Percentiles rank a stretch among this genome's conserved stretches.
Conservation (phyloP, 2,329 filamentous ascomycete genomes). For the Leptoxyphium fumago region DNA sequence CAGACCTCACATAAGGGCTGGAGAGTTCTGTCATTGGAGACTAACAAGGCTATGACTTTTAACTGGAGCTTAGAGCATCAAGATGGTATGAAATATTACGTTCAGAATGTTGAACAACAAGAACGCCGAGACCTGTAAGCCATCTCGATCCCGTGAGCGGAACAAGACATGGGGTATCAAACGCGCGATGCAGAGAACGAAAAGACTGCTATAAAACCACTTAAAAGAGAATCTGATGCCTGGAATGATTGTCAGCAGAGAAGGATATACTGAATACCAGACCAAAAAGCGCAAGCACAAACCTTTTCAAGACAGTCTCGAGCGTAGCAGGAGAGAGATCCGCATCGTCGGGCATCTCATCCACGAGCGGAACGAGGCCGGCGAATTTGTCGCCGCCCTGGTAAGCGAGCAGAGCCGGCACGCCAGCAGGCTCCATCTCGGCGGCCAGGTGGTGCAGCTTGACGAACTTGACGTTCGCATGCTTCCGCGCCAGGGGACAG, state of each 20-base stretch:
- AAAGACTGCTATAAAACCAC: background rate
- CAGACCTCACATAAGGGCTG: too few species aligned
- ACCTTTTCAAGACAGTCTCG: slow-evolving; percentile 43
- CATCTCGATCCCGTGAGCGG: background rate
- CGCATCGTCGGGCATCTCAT: slow-evolving; percentile 58
- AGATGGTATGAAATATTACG: too few species aligned
- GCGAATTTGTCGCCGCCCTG: slow-evolving; percentile 80
- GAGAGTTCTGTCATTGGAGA: too few species aligned
- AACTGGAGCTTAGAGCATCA: too few species aligned
- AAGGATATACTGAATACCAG: too few species aligned
- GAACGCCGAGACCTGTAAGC: too few species aligned
- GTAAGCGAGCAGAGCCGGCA: slow-evolving; percentile 82
- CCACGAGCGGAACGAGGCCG: slow-evolving; percentile 72
- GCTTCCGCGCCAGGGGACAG: slow-evolving; percentile 53
- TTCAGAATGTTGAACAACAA: too few species aligned
- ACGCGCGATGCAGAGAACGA: background rate
- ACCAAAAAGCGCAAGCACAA: slow-evolving; percentile 15
- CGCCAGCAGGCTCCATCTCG: slow-evolving; percentile 78
- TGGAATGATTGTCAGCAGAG: slow-evolving; percentile 1
- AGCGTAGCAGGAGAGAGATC: slow-evolving; percentile 38
- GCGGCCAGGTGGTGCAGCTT: slow-evolving; percentile 85
- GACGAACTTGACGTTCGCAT: slow-evolving; percentile 68
- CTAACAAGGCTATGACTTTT: too few species aligned
- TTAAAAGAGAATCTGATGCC: slow-evolving; percentile 3
- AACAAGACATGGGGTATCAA: background rate